Evolutionary conservation across 2,329 filamentous ascomycete genomes (phyloP), one percentile per base, ranked within the genome.

Genomic region (Fusarium sacchari): DNA sequence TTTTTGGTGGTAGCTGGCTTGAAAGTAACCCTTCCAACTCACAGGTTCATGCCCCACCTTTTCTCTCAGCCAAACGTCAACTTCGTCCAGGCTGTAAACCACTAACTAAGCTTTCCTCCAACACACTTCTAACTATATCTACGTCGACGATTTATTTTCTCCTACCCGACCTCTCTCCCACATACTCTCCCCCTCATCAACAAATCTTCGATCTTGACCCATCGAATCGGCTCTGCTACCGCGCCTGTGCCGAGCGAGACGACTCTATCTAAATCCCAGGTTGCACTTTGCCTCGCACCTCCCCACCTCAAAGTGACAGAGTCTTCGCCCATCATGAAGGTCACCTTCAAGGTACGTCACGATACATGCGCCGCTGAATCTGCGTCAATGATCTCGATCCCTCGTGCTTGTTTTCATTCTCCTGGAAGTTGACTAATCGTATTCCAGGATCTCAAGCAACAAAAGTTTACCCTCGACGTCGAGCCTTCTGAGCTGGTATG

Each of bases 401-500:
- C 12, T 34, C 52, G 40, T 59, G 60, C 69, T 30, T 49, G 61
- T 44, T 26, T 26, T 43, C 36, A 22, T 26, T 46, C 36, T 32
- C 50, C 24, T 40, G 34, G 44, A 58, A 50, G 56, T 64, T 76
- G 47, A 77, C 67, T 22, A 34, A 37, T n/a, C 28, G 28, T 42
- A 28, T 26, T 77, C 39, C 79, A 98, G 95, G 96, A 99, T 87
- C 89, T 99, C 81, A 98, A 98, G 88, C 96, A 98, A 85, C 94
- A 98, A 84, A 98, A 98, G 88, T 99, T 99, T 86, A 91, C 92
- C 80, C 93, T 99, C 87, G 96, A 98, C 78, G 94, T 95, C 81
- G 95, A 98, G 84, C 94, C 95, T 73, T 92, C 93, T 75, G 95
- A 98, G 82, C 93, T 94, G 83, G 95, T 98, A 92, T 80, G 93